Percentiles rank a stretch among this genome's conserved stretches.
phyloP scores from a whole-genome alignment of 208 protist genomes.

The Acanthamoeba lenticulata region DNA sequence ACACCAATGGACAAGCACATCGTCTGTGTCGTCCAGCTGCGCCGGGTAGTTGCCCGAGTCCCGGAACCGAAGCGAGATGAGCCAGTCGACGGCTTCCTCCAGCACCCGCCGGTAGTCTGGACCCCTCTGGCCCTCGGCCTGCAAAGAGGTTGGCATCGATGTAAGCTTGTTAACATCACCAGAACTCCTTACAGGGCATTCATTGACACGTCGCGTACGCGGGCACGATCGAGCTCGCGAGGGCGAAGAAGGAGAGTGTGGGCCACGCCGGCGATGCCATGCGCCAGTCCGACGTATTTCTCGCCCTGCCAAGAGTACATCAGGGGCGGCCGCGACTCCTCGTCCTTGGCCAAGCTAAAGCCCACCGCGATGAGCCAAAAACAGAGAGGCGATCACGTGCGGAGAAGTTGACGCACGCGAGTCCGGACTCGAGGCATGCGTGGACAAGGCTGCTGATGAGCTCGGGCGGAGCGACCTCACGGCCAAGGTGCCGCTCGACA shows the following conservation, averaged over 20 bases:
- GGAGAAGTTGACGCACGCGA: not conserved
- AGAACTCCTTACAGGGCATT: too few species aligned
- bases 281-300: slow-evolving; percentile 16
- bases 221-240: not conserved
- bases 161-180: too few species aligned
- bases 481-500: not conserved
- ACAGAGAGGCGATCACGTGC: not conserved
- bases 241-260: not conserved
- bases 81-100: slow-evolving; percentile 23
- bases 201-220: not conserved
- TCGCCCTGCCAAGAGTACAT: slow-evolving; percentile 55
- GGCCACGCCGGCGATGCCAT: slow-evolving; percentile 33
- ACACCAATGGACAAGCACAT: slow-evolving; percentile 46
- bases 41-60: slow-evolving; percentile 40
- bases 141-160: not conserved
- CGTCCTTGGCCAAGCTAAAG: not conserved
- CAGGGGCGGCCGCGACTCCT: not conserved
- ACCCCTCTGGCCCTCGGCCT: not conserved
- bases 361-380: not conserved
- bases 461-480: not conserved
- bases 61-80: not conserved
- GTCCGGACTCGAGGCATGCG: not conserved
- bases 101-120: not conserved
- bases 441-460: not conserved
- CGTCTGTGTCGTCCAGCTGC: not conserved